Base-by-base conservation (phyloP, 2,329 filamentous ascomycete genomes). In the Xylaria sp. region DNA sequence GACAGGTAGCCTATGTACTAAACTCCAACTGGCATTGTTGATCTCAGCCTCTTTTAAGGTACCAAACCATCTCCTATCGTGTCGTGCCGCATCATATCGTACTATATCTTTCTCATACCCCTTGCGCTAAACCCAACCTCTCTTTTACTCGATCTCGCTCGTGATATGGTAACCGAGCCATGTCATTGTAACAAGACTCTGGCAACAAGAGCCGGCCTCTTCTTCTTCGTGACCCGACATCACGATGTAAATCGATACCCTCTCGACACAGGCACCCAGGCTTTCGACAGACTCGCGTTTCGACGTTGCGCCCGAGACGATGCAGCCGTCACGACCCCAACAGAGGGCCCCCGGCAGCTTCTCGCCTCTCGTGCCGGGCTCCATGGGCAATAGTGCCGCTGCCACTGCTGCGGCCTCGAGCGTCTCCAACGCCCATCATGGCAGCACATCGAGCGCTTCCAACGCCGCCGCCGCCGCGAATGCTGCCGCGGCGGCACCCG, bases 321-420 rank as follows among this genome's bases (percentile, higher is more conserved):
- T 80, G 78, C 78, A 79, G 67, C 76, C 74, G 61, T 72, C 72
- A 65, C 76, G 77, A 73, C 66, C 74, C 65, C 78, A 79, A 66
- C 76, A 76, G 66, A 74, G 78, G 58, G 76, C 77, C 54, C 78
- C 78, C 18, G 78, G 87, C 71, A 87, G 85, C 82, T 89, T 89
- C 81, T 85, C 86, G 69, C 84, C 87, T 69, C 79, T 88, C 20
- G 56, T 69, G 6, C 59, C 66, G 7, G 69, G 64, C 51, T 67
- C 64, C 34, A 56, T 48, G 13, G 57, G 46, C n/a, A 56, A 62
- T 6, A 37, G 10, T 37, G 34, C 34, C 34, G 34, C 34, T 9
- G 34, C 10, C 34, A 10, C 34, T 34, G n/a, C 67, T 23, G 41
- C 41, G 1, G 12, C 41, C 41, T 44, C 41, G 2, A 44, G 18